Conservation (phyloP, 106 monocot genomes). For the Dioscorea dumetorum region DNA sequence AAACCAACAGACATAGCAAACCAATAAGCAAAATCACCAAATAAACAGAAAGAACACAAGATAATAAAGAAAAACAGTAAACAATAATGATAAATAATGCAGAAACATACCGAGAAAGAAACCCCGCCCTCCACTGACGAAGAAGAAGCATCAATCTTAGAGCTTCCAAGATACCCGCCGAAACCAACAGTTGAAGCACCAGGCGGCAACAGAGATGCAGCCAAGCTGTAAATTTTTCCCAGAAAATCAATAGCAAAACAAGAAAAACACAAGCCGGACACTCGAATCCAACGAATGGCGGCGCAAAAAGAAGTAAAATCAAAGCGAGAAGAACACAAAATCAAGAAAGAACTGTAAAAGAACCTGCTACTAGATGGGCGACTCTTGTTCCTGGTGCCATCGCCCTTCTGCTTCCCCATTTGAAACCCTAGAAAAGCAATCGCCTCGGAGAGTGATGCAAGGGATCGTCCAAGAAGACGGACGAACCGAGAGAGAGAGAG, state of each 20-base stretch:
- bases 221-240: slow-evolving; percentile 32
- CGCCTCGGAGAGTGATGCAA: too few relatives aligned
- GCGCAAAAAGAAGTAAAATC: neutral
- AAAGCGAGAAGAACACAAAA: neutral
- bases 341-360: neutral
- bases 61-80: slow-evolving; percentile 2
- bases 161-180: slow-evolving; percentile 78
- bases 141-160: slow-evolving; percentile 55
- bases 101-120: slow-evolving; percentile 30
- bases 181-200: slow-evolving; percentile 67
- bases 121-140: slow-evolving; percentile 21
- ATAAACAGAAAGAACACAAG: neutral
- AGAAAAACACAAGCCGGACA: neutral
- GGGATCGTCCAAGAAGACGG: too few relatives aligned
- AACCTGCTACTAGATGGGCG: slow-evolving; percentile 72
- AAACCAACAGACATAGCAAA: neutral
- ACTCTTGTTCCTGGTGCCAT: slow-evolving; percentile 39
- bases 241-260: neutral
- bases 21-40: neutral
- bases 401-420: slow-evolving; percentile 73
- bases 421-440: too few relatives aligned
- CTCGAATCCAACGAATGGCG: neutral
- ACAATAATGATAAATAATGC: too few relatives aligned
- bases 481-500: too few relatives aligned
- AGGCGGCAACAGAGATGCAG: slow-evolving; percentile 68